Conservation (phyloP, 306 rosid species). For the Acmispon strigosus region DNA sequence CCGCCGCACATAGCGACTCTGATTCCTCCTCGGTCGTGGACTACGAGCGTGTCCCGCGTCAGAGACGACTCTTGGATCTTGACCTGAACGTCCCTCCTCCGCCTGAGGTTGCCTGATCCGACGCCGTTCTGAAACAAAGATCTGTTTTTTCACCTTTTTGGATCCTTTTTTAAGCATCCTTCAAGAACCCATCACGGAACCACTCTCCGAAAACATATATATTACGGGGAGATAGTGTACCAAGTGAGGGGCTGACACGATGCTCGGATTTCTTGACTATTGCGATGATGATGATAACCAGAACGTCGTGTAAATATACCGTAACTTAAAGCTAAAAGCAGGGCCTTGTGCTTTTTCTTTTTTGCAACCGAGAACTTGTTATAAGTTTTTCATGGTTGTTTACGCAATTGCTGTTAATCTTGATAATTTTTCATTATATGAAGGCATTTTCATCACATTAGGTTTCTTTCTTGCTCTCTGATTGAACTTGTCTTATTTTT, state of each 20-base stretch:
- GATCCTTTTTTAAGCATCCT: background rate
- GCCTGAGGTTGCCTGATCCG: constrained; percentile 47
- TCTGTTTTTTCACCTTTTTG: background rate
- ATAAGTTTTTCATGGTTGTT: constrained; percentile 35
- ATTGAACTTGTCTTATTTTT: too few species aligned
- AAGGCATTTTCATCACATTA: background rate
- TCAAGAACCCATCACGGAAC: background rate
- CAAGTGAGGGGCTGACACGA: constrained; percentile 24
- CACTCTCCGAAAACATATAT: constrained; percentile 7
- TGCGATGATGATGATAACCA: constrained; percentile 2
- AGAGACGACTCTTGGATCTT: constrained; percentile 41
- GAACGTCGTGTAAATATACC: constrained; percentile 34
- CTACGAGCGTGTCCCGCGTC: constrained; percentile 25
- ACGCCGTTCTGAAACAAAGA: constrained; percentile 5
- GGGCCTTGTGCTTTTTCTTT: background rate
- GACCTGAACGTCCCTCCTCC: constrained; percentile 72
- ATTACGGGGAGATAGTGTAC: background rate
- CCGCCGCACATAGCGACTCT: constrained; percentile 35
- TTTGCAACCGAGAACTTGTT: constrained; percentile 36
- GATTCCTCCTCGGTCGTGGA: constrained; percentile 50
- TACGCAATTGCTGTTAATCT: background rate
- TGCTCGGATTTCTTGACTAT: constrained; percentile 15
- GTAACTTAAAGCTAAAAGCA: background rate
- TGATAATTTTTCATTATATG: background rate
- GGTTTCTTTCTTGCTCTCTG: background rate